These are phyloP conservation scores for Guillardia theta DNA, from an alignment of 78 protist genomes.

Conservation along the genomic window DNA sequence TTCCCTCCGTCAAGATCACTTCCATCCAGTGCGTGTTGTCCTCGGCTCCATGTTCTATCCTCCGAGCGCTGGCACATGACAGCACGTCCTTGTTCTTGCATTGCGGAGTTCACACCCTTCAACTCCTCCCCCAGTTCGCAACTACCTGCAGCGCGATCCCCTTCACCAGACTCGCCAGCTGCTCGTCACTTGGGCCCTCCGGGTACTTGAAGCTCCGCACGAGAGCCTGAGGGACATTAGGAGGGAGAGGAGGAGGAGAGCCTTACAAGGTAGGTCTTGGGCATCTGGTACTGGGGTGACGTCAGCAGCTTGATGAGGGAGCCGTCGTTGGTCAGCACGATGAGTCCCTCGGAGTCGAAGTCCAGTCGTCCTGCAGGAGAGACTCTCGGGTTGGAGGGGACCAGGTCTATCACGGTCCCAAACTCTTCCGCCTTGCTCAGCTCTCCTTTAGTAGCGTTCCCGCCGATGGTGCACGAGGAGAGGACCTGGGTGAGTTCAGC, in stretches of 20 bases:
- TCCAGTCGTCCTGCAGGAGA: neutral
- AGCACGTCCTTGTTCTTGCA: no score
- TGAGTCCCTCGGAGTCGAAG: conserved; percentile 18
- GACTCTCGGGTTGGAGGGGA: neutral
- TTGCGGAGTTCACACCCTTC: no score
- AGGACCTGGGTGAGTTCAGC: no score
- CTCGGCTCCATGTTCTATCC: no score
- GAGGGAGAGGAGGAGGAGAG: neutral
- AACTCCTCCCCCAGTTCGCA: no score
- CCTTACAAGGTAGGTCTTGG: neutral
- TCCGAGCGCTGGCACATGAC: no score
- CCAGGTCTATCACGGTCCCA: neutral
- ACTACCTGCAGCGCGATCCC: no score
- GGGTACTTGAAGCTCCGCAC: no score
- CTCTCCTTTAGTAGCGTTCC: neutral
- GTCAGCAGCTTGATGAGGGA: neutral
- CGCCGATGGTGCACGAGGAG: neutral
- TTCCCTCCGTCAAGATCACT: no score
- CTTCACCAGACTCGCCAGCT: no score
- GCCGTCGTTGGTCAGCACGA: conserved; percentile 28
- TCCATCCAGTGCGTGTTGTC: no score
- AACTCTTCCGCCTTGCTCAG: neutral
- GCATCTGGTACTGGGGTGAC: neutral
- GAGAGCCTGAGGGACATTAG: neutral
- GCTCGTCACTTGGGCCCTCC: no score